Percentiles rank a stretch among this genome's conserved stretches.
Evolutionary conservation across 192 early-diverging fungal genomes (phyloP).

Genomic region (Backusella westeae): DNA sequence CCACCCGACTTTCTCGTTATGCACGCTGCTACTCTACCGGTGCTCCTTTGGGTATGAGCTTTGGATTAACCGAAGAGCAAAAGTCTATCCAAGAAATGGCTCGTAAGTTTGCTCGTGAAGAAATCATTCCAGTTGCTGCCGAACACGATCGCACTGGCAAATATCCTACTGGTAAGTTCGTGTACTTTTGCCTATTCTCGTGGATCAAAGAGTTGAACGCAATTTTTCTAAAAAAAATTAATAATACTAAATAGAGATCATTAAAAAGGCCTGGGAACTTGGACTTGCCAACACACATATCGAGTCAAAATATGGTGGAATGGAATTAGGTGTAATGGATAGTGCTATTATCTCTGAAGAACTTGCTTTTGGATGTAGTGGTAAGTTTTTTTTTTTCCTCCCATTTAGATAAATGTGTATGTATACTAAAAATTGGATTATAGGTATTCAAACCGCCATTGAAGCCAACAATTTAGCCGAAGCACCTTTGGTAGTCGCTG

Average conservation of each 20-base stretch:
- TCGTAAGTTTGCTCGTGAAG: slow-evolving; percentile 84
- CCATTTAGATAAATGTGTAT: background rate
- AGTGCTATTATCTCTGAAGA: slow-evolving; percentile 88
- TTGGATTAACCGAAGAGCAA: slow-evolving; percentile 82
- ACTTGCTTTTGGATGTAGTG: slow-evolving; percentile 87
- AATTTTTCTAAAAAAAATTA: background rate
- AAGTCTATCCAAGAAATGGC: slow-evolving; percentile 84
- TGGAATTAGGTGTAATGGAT: slow-evolving; percentile 87
- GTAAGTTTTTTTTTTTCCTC: slow-evolving; percentile 1
- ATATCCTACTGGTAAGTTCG: slow-evolving; percentile 63
- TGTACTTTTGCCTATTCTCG: background rate
- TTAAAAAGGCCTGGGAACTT: slow-evolving; percentile 90
- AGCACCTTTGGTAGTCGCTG: slow-evolving; percentile 87
- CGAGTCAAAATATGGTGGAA: slow-evolving; percentile 80
- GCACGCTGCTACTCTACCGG: slow-evolving; percentile 10
- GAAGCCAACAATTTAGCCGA: slow-evolving; percentile 96
- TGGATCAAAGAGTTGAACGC: background rate
- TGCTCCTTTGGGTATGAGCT: slow-evolving; percentile 35
- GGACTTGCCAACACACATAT: slow-evolving; percentile 92
- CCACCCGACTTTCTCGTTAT: background rate
- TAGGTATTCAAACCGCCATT: slow-evolving; percentile 93
- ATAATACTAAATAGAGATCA: slow-evolving; percentile 52
- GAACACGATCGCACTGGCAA: slow-evolving; percentile 94
- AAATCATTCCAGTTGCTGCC: slow-evolving; percentile 88
- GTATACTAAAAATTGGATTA: background rate